Percentiles rank a stretch among this genome's conserved stretches.
Evolutionary conservation across 2,329 filamentous ascomycete genomes (phyloP).

Genomic region (Ophiostoma sp.): DNA sequence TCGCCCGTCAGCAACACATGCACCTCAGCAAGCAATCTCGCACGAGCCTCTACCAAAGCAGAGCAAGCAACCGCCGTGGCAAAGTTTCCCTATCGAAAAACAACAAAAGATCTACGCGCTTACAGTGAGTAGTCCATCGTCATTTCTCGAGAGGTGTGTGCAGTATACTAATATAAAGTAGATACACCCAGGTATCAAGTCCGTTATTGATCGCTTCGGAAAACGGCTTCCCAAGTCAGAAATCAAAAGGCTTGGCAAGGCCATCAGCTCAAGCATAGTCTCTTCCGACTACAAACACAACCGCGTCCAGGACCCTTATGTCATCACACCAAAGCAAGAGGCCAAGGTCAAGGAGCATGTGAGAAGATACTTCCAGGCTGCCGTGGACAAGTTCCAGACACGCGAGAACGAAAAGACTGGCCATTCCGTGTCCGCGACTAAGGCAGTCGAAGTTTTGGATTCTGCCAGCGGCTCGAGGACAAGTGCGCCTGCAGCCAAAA

Average conservation of each 20-base stretch:
- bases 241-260: constrained; percentile 57
- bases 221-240: constrained; percentile 80
- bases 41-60: constrained; percentile 47
- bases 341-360: constrained; percentile 80
- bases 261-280: constrained; percentile 81
- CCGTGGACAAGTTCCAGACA: constrained; percentile 66
- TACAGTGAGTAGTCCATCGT: constrained; percentile 56
- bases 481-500: neutral
- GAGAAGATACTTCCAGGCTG: constrained; percentile 81
- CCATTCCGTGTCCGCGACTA: constrained; percentile 20
- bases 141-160: neutral
- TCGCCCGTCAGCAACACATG: constrained; percentile 52
- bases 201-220: constrained; percentile 80
- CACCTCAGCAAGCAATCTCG: constrained; percentile 56
- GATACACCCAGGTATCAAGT: constrained; percentile 79
- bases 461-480: neutral
- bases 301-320: constrained; percentile 74
- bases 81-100: constrained; percentile 67
- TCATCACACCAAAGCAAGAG: constrained; percentile 68
- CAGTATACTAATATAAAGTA: constrained; percentile 34
- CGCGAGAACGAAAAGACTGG: constrained; percentile 61
- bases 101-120: constrained; percentile 94
- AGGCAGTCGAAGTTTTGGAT: neutral
- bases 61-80: constrained; percentile 58
- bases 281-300: constrained; percentile 86